Percentiles rank a stretch among this genome's conserved stretches.
Evolutionary conservation across 139 green algal genomes (phyloP).

Genomic region (Tetratostichococcus sp.): DNA sequence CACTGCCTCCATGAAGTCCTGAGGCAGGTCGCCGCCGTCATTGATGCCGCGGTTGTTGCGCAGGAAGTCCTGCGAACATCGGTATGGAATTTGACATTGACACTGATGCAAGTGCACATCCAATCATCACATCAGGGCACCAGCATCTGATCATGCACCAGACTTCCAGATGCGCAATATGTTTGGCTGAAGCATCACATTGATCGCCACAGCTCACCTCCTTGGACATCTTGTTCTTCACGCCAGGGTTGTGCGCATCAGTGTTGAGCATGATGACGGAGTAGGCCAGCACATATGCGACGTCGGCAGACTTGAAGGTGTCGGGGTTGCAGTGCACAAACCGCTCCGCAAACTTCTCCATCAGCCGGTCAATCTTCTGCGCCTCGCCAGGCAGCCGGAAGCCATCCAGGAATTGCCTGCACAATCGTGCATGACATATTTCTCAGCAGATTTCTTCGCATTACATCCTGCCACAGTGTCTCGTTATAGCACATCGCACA

Average conservation of each 20-base stretch:
- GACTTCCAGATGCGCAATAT: too few species aligned
- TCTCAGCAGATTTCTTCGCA: background rate
- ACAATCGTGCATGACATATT: background rate
- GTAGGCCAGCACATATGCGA: constrained; percentile 97
- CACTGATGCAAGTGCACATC: too few species aligned
- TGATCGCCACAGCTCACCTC: constrained; percentile 27
- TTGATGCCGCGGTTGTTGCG: constrained; percentile 99
- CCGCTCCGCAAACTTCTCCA: constrained; percentile 99
- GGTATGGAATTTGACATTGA: too few species aligned
- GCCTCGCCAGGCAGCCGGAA: constrained; percentile 94
- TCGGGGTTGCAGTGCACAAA: constrained; percentile 88
- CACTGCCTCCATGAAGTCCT: constrained; percentile 81
- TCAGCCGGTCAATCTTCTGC: constrained; percentile 99
- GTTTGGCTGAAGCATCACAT: too few species aligned
- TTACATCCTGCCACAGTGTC: background rate
- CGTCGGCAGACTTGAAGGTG: constrained; percentile 89
- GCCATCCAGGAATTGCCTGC: constrained; percentile 54
- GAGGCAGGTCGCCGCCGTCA: constrained; percentile 84
- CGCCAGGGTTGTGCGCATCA: constrained; percentile 94
- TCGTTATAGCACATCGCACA: too few species aligned
- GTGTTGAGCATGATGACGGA: constrained; percentile 99
- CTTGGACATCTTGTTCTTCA: constrained; percentile 71
- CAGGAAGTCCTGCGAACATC: constrained; percentile 84
- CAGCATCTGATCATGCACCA: too few species aligned
- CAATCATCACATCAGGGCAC: too few species aligned